These are phyloP conservation scores for Oehlia diaphana DNA, from an alignment of 192 early-diverging fungal genomes.

Conservation along the genomic window DNA sequence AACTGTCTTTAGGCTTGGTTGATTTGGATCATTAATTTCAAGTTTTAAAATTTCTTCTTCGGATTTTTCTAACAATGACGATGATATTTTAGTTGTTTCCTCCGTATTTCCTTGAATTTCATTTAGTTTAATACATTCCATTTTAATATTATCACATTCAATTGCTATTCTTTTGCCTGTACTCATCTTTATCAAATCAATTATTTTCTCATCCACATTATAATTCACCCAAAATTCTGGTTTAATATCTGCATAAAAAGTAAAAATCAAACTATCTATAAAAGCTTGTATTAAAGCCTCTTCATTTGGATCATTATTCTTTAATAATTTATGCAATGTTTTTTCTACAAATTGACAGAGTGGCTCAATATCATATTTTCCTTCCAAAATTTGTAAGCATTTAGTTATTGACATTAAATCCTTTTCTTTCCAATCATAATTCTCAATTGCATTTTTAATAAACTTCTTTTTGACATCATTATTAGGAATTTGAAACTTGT, in stretches of 20 bases:
- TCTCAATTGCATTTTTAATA: not conserved
- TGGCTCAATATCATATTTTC: not conserved
- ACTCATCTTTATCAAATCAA: not conserved
- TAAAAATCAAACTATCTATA: slow-evolving; percentile 12
- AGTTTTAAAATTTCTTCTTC: slow-evolving; percentile 18
- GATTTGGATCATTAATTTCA: slow-evolving; percentile 13
- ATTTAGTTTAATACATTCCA: not conserved
- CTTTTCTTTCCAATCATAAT: slow-evolving; percentile 2
- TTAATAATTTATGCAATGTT: slow-evolving; percentile 6
- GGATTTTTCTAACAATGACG: not conserved
- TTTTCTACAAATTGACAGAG: slow-evolving; percentile 17
- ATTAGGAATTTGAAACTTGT: slow-evolving; percentile 11
- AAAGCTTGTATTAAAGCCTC: not conserved
- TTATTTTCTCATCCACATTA: not conserved
- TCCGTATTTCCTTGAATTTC: not conserved
- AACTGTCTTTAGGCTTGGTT: slow-evolving; percentile 6
- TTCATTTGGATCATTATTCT: slow-evolving; percentile 18
- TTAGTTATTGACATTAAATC: not conserved
- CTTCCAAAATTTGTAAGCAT: slow-evolving; percentile 13
- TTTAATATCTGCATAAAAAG: not conserved
- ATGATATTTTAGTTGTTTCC: slow-evolving; percentile 6
- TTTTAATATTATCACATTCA: slow-evolving; percentile 7
- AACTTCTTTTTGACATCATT: not conserved
- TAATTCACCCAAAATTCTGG: not conserved
- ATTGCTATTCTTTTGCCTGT: not conserved